Evolutionary conservation across 2,329 filamentous ascomycete genomes (phyloP).

Genomic region (Penicillium sp.): DNA sequence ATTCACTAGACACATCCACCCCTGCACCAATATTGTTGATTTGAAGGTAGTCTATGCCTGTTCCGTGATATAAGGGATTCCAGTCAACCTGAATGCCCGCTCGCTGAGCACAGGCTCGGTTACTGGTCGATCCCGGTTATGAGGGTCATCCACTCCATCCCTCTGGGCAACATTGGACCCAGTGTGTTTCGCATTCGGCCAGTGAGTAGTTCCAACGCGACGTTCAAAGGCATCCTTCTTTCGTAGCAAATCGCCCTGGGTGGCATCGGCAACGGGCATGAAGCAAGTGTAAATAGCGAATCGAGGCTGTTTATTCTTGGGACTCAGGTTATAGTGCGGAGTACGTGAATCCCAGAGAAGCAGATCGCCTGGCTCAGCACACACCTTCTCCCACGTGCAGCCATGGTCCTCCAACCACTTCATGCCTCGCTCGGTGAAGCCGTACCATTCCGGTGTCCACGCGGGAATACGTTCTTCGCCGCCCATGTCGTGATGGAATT

Average conservation of each 20-base stretch:
- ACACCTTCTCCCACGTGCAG: constrained; percentile 36
- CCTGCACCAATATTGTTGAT: no score
- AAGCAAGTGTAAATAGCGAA: constrained; percentile 43
- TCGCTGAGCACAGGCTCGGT: constrained; percentile 44
- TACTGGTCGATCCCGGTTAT: constrained; percentile 39
- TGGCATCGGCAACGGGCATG: constrained; percentile 43
- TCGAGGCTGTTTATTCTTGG: constrained; percentile 30
- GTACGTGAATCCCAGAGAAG: constrained; percentile 45
- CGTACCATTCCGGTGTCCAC: constrained; percentile 33
- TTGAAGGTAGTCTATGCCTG: not conserved
- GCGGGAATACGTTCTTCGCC: constrained; percentile 27
- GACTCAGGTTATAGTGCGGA: constrained; percentile 43
- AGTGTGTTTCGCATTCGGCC: constrained; percentile 28
- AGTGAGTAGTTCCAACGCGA: constrained; percentile 46
- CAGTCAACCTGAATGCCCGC: constrained; percentile 48
- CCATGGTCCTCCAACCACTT: constrained; percentile 36
- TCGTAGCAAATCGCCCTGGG: constrained; percentile 42
- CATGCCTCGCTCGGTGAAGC: constrained; percentile 31
- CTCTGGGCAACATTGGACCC: constrained; percentile 22
- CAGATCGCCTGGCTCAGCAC: constrained; percentile 47
- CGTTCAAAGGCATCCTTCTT: constrained; percentile 47
- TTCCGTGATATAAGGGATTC: constrained; percentile 47
- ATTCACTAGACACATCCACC: no score
- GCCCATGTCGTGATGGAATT: constrained; percentile 33
- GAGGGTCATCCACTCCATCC: constrained; percentile 21